A percentile compares a stretch with the other conserved stretches of the same genome.
These are phyloP conservation scores for Saccharomycopsis guyanensis DNA, from an alignment of 805 yeast genomes.

Conservation along the genomic window DNA sequence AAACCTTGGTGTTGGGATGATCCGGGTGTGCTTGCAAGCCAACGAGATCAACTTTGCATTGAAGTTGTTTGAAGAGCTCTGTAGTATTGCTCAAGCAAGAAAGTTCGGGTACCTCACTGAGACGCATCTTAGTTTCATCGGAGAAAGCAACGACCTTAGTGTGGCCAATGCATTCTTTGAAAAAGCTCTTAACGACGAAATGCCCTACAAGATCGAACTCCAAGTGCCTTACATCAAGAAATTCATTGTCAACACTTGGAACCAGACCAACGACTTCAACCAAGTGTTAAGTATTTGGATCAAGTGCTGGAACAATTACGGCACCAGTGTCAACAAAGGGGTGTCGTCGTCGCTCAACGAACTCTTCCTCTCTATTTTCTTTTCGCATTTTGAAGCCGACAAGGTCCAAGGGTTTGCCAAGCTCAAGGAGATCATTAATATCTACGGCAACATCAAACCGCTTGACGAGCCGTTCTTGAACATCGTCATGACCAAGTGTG, in stretches of 20 bases:
- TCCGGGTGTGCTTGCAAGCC: conserved; percentile 60
- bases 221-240: conserved; percentile 69
- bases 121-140: conserved; percentile 72
- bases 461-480: conserved; percentile 80
- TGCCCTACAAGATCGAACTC: conserved; percentile 64
- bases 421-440: conserved; percentile 48
- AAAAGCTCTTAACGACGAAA: conserved; percentile 58
- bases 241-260: conserved; percentile 54
- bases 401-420: conserved; percentile 46
- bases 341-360: conserved; percentile 67
- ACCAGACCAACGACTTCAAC: conserved; percentile 48
- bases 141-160: conserved; percentile 62
- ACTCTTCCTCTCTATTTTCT: conserved; percentile 60
- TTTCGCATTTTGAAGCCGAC: conserved; percentile 46
- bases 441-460: conserved; percentile 48
- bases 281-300: conserved; percentile 56
- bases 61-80: conserved; percentile 51
- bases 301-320: conserved; percentile 51
- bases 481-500: conserved; percentile 59
- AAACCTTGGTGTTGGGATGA: conserved; percentile 61
- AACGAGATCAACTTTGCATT: conserved; percentile 61
- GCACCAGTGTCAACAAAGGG: conserved; percentile 52
- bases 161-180: conserved; percentile 70
- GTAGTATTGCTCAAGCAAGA: conserved; percentile 39
- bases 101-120: conserved; percentile 53